Conservation (phyloP, 1,284 basidiomycete genomes). For the Irpex sp. region DNA sequence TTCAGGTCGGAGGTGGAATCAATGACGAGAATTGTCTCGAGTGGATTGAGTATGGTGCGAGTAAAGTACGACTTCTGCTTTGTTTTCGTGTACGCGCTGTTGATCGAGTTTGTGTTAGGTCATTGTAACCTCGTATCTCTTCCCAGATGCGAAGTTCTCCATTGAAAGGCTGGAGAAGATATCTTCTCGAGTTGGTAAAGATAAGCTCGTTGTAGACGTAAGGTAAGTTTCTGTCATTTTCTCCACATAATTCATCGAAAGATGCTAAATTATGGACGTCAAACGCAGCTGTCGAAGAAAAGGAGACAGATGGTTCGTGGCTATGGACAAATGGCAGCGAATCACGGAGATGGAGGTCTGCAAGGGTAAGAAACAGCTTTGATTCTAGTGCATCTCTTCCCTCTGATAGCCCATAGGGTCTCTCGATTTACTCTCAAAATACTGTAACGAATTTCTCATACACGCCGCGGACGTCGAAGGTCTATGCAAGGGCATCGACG, state of each 20-base stretch:
- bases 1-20: conserved; percentile 96
- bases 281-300: conserved; percentile 73
- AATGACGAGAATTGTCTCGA: conserved; percentile 71
- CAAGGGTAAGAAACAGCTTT: conserved; percentile 44
- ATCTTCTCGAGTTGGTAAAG: conserved; percentile 69
- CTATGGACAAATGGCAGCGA: conserved; percentile 99
- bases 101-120: conserved; percentile 45
- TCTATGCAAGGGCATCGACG: conserved; percentile 93
- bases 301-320: conserved; percentile 83
- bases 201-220: conserved; percentile 91
- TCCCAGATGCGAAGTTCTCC: conserved; percentile 79
- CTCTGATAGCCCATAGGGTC: conserved; percentile 44
- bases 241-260: not conserved
- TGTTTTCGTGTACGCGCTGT: not conserved
- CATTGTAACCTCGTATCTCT: conserved; percentile 95
- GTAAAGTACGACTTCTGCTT: conserved; percentile 57
- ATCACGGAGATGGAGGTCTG: conserved; percentile 93
- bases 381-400: not conserved
- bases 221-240: conserved; percentile 54
- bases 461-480: conserved; percentile 99
- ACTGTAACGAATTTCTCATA: conserved; percentile 91
- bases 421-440: conserved; percentile 62
- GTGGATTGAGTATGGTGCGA: conserved; percentile 89
- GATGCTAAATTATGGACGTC: not conserved
- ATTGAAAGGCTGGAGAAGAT: conserved; percentile 66